These are phyloP conservation scores for Pseudofabraea citricarpa DNA, from an alignment of 2,329 filamentous ascomycete genomes.

Conservation along the genomic window DNA sequence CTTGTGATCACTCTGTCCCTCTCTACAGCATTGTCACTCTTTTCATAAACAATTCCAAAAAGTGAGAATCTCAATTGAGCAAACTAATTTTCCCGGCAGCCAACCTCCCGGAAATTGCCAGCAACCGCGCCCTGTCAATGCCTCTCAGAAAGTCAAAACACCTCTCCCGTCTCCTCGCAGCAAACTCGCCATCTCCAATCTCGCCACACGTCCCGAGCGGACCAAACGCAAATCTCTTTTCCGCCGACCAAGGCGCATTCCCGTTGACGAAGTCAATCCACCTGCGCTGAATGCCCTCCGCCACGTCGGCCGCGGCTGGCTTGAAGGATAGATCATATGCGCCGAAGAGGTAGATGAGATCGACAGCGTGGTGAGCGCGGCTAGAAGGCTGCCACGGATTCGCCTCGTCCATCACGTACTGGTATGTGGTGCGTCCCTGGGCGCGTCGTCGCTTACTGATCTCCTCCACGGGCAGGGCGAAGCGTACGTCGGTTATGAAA, in stretches of 20 bases:
- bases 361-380: slow-evolving; percentile 41
- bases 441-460: slow-evolving; percentile 11
- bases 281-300: slow-evolving; percentile 31
- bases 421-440: slow-evolving; percentile 25
- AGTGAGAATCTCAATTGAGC: slow-evolving; percentile 30
- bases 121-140: slow-evolving; percentile 25
- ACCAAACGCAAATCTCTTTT: slow-evolving; percentile 32
- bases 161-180: slow-evolving; percentile 27
- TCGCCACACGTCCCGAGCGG: slow-evolving; percentile 31
- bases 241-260: slow-evolving; percentile 30
- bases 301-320: slow-evolving; percentile 27
- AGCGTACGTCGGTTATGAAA: slow-evolving; percentile 30
- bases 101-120: slow-evolving; percentile 27
- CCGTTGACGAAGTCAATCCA: slow-evolving; percentile 36
- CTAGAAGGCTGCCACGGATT: slow-evolving; percentile 43
- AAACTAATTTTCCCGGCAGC: slow-evolving; percentile 37
- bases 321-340: slow-evolving; percentile 33
- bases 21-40: no score
- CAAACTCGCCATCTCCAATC: slow-evolving; percentile 28
- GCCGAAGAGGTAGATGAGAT: slow-evolving; percentile 39
- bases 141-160: slow-evolving; percentile 27
- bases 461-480: slow-evolving; percentile 22
- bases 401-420: slow-evolving; percentile 37
- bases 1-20: no score
- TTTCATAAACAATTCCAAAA: no score